phyloP scores from a whole-genome alignment of 768 basidiomycete species.

The Podaxis mareebaensis region DNA sequence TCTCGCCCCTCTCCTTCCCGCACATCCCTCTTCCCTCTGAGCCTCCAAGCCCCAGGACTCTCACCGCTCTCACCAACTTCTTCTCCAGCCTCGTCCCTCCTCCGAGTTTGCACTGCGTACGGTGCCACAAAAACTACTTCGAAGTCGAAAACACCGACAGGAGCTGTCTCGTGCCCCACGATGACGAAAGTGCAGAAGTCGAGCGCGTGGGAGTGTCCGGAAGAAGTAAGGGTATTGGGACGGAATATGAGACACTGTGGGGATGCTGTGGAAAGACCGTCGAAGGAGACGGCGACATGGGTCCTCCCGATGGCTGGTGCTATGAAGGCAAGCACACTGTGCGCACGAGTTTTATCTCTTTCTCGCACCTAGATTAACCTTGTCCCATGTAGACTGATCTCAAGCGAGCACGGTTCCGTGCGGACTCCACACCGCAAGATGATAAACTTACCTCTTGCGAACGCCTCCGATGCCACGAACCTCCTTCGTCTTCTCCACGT shows the following conservation, averaged over 20 bases:
- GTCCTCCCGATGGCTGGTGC: conserved; percentile 86
- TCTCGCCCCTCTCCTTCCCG: conserved; percentile 23
- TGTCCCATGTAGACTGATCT: conserved; percentile 52
- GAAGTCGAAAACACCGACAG: conserved; percentile 75
- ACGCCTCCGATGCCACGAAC: conserved; percentile 53
- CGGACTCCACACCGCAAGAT: conserved; percentile 65
- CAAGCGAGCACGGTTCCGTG: conserved; percentile 78
- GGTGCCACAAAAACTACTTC: conserved; percentile 71
- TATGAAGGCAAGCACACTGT: conserved; percentile 83
- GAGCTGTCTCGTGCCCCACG: conserved; percentile 70
- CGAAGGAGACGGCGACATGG: conserved; percentile 78
- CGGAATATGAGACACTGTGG: conserved; percentile 58
- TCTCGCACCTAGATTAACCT: conserved; percentile 6
- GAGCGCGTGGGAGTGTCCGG: conserved; percentile 47
- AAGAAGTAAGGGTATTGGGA: conserved; percentile 27
- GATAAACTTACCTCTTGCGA: conserved; percentile 71
- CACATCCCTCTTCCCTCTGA: conserved; percentile 39
- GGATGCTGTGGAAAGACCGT: conserved; percentile 73
- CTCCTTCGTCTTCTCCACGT: conserved; percentile 25
- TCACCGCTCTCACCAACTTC: conserved; percentile 54
- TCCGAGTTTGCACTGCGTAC: conserved; percentile 68
- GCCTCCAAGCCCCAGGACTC: conserved; percentile 25
- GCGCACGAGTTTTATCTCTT: conserved; percentile 28
- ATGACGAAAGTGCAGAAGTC: conserved; percentile 79
- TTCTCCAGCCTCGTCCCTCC: conserved; percentile 66